Evolutionary conservation across 768 basidiomycete genomes (phyloP), one percentile per base, ranked within the genome.

Genomic region (Tephrocybe rancida): DNA sequence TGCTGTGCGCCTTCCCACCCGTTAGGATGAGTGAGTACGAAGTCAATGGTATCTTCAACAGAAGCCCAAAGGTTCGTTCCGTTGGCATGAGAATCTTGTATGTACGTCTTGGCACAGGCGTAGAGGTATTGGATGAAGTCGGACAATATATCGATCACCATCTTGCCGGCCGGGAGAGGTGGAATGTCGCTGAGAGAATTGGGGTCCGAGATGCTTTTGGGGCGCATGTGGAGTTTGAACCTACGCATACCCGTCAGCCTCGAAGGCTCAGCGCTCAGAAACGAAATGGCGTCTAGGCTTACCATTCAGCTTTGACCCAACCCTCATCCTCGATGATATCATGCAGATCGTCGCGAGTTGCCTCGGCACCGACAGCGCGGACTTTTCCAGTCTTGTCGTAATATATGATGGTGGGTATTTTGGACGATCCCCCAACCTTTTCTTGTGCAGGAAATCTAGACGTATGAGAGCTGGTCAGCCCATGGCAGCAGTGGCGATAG

Each of bases 1-100:
- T 86, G 85, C 55, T 86, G 82, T 0, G 64, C 65, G 0, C 82
- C 81, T 55, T 79, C 84, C 85, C 85, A 85, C 1, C 81, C 84
- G 52, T 86, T 85, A 3, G 85, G 84, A 54, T 82, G 81, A 5
- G 73, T 72, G 27, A 80, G 64, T 16, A 82, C 71, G 50, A 77
- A 81, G 24, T 81, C 72, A 8, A 76, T 73, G 3, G 67, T 67
- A 5, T 64, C 44, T 44, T 70, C 62, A 5, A 79, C 25, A 8
- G 79, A 77, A 2, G 55, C 27, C 78, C 77, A 80, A 47, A 80
- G 59, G 2, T 64, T 64, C 2, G 37, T 54, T 3, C 80, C 80
- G 45, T 69, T 75, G 0, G 72, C 67, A 41, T 82, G 75, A 0
- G 71, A 73, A 43, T 81, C 77, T 54, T 75, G 64, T 22, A 83